Conservation (phyloP, 768 basidiomycete species). For the Mycena alexandri region DNA sequence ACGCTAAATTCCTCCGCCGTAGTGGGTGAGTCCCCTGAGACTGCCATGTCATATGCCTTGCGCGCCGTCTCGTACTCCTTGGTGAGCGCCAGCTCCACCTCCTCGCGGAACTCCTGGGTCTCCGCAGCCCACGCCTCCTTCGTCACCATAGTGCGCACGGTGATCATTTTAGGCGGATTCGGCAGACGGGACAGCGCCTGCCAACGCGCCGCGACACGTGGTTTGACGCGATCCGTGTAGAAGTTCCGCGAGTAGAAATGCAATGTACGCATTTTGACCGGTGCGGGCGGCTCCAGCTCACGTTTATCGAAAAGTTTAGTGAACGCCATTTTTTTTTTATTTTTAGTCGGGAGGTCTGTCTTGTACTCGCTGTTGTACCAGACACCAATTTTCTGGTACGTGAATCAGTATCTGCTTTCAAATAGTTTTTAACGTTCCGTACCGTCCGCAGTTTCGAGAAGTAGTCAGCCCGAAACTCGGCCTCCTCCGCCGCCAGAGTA, state of each 20-base stretch:
- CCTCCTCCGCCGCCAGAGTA: not conserved
- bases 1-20: not conserved
- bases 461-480: not conserved
- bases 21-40: not conserved
- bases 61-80: not conserved
- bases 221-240: constrained; percentile 2
- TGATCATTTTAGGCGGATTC: not conserved
- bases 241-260: constrained; percentile 5
- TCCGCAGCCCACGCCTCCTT: not conserved
- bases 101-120: not conserved
- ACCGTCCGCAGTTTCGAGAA: not conserved
- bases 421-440: no score
- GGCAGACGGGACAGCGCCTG: not conserved
- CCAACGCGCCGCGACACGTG: constrained; percentile 1
- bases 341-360: not conserved
- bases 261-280: constrained; percentile 2
- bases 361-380: constrained; percentile 13
- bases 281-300: not conserved
- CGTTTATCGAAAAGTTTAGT: constrained; percentile 12
- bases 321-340: not conserved
- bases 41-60: not conserved
- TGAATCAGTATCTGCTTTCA: no score
- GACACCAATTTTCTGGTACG: constrained; percentile 2
- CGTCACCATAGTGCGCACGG: constrained; percentile 2
- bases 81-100: not conserved